These are phyloP conservation scores for Apophysomyces ossiformis DNA, from an alignment of 371 early-diverging fungal genomes.

Conservation along the genomic window DNA sequence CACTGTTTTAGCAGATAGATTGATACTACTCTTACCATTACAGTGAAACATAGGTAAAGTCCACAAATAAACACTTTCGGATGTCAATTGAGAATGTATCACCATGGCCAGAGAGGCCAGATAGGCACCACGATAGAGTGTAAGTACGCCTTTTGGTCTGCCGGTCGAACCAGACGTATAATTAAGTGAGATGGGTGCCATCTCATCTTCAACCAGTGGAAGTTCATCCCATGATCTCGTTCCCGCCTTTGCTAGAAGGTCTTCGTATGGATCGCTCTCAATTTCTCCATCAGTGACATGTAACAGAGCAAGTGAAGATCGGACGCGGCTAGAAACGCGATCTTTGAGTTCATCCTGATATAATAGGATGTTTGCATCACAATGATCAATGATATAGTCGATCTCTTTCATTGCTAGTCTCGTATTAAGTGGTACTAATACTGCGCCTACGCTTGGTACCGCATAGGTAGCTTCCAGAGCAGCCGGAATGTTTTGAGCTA, in stretches of 20 bases:
- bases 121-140: conserved; percentile 53
- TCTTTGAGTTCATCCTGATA: conserved; percentile 42
- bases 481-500: conserved; percentile 54
- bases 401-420: conserved; percentile 52
- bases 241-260: conserved; percentile 28
- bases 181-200: conserved; percentile 46
- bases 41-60: conserved; percentile 61
- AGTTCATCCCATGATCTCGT: conserved; percentile 38
- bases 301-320: background rate
- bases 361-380: conserved; percentile 47
- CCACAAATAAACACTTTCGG: conserved; percentile 50
- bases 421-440: conserved; percentile 61
- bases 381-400: conserved; percentile 53
- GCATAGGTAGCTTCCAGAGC: conserved; percentile 60
- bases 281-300: background rate
- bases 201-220: conserved; percentile 43
- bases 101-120: conserved; percentile 45
- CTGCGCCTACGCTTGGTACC: conserved; percentile 51
- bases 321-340: conserved; percentile 12
- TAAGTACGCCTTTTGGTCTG: conserved; percentile 53
- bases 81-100: conserved; percentile 42
- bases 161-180: conserved; percentile 61
- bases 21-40: conserved; percentile 25
- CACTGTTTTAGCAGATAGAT: conserved; percentile 2
- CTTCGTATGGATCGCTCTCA: conserved; percentile 44